Evolutionary conservation across 257 asterid species (phyloP).

Genomic region (Solanum chilense): DNA sequence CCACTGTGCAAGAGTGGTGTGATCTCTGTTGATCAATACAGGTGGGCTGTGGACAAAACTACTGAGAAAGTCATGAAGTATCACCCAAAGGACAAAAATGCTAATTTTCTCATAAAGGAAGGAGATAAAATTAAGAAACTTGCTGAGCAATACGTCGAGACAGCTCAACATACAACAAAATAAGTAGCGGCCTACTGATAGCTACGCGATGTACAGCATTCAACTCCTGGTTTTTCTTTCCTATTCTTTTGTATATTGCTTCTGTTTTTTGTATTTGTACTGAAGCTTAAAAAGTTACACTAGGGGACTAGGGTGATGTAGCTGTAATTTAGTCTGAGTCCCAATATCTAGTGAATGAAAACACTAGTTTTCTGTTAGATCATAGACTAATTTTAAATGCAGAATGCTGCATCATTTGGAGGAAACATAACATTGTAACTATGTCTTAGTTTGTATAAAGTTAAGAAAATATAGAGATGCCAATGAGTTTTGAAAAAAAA

Average conservation of each 20-base stretch:
- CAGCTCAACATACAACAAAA: conserved; percentile 51
- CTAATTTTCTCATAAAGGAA: conserved; percentile 91
- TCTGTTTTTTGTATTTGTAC: neutral
- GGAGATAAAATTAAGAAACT: conserved; percentile 94
- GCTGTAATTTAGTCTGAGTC: neutral
- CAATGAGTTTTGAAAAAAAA: neutral
- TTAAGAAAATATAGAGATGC: neutral
- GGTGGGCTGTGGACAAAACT: conserved; percentile 93
- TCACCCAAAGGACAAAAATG: conserved; percentile 75
- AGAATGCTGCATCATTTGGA: neutral
- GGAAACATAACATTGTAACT: neutral
- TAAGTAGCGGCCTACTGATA: neutral
- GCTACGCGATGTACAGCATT: neutral
- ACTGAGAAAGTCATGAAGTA: conserved; percentile 93
- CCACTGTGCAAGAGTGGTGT: conserved; percentile 96
- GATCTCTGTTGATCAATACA: conserved; percentile 77
- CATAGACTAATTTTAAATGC: neutral
- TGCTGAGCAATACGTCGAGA: conserved; percentile 78
- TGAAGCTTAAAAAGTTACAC: neutral
- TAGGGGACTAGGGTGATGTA: neutral
- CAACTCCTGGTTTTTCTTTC: neutral
- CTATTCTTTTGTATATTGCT: neutral
- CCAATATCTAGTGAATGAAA: neutral
- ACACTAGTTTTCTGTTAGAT: neutral
- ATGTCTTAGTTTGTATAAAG: neutral